Conservation (phyloP, 495 filamentous ascomycete species). For the Podospora australis region DNA sequence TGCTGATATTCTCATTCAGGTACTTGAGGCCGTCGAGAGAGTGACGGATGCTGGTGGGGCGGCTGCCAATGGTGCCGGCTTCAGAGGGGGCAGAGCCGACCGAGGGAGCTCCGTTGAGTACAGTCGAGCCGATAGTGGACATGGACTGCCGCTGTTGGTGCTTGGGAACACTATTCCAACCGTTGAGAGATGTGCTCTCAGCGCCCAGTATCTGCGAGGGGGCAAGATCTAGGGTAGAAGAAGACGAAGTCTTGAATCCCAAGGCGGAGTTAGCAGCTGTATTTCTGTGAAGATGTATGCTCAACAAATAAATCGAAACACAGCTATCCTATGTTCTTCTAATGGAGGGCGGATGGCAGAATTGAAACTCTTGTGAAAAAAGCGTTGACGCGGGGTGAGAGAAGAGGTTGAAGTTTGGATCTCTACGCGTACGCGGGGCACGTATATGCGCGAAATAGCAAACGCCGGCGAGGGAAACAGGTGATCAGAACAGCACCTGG, state of each 20-base stretch:
- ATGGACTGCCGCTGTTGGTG: conserved; percentile 82
- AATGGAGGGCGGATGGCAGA: too few species aligned
- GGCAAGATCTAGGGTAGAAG: conserved; percentile 74
- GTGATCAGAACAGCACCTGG: too few species aligned
- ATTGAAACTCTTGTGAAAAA: background rate
- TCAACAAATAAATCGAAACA: too few species aligned
- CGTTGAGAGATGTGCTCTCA: conserved; percentile 45
- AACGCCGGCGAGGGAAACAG: conserved; percentile 7
- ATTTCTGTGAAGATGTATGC: too few species aligned
- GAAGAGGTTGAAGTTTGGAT: too few species aligned
- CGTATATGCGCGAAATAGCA: too few species aligned
- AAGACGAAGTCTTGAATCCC: conserved; percentile 79
- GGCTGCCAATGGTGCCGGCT: conserved; percentile 34
- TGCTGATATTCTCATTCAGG: conserved; percentile 24
- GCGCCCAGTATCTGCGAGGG: conserved; percentile 60
- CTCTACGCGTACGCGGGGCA: too few species aligned
- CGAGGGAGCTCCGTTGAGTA: conserved; percentile 26
- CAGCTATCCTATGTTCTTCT: too few species aligned
- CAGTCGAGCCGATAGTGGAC: conserved; percentile 52
- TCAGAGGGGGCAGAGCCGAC: conserved; percentile 29
- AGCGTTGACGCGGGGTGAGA: background rate
- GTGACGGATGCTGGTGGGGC: conserved; percentile 45
- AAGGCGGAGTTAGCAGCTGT: too few species aligned
- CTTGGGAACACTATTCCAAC: conserved; percentile 61
- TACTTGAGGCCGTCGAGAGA: conserved; percentile 41